Percentiles rank a stretch among this genome's conserved stretches.
phyloP scores from a whole-genome alignment of 164 flowering plant species.

The Chimonanthus salicifolius region DNA sequence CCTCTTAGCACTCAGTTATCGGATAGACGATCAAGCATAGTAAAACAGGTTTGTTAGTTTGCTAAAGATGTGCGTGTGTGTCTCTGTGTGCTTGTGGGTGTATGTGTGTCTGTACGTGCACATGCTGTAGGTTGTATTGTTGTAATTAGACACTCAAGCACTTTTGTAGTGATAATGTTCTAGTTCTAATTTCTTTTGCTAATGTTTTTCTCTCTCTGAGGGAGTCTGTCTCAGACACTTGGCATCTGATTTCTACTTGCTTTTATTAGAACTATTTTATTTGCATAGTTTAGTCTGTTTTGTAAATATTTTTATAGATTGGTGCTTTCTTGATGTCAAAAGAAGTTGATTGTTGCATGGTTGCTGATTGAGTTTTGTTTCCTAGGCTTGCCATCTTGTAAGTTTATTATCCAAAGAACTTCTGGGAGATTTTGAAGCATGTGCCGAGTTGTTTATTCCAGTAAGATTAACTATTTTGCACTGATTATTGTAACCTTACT shows the following conservation, averaged over 20 bases:
- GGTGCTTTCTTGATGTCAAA: not conserved
- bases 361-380: conserved; percentile 5
- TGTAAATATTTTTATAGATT: too few species aligned
- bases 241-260: too few species aligned
- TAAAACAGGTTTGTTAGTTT: conserved; percentile 67
- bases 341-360: not conserved
- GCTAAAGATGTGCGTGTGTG: too few species aligned
- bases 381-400: conserved; percentile 86
- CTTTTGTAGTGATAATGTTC: too few species aligned
- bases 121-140: too few species aligned
- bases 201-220: too few species aligned
- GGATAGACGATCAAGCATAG: conserved; percentile 96
- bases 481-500: not conserved
- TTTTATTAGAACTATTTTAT: too few species aligned
- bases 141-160: too few species aligned
- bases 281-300: not conserved
- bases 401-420: conserved; percentile 91
- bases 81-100: too few species aligned
- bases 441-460: conserved; percentile 95
- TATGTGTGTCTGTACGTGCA: too few species aligned
- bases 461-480: conserved; percentile 36
- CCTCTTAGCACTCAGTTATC: conserved; percentile 85
- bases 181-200: too few species aligned
- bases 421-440: conserved; percentile 95
- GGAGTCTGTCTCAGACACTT: too few species aligned